phyloP scores from a whole-genome alignment of 768 basidiomycete genomes.

The Rhizopogon vulgaris region DNA sequence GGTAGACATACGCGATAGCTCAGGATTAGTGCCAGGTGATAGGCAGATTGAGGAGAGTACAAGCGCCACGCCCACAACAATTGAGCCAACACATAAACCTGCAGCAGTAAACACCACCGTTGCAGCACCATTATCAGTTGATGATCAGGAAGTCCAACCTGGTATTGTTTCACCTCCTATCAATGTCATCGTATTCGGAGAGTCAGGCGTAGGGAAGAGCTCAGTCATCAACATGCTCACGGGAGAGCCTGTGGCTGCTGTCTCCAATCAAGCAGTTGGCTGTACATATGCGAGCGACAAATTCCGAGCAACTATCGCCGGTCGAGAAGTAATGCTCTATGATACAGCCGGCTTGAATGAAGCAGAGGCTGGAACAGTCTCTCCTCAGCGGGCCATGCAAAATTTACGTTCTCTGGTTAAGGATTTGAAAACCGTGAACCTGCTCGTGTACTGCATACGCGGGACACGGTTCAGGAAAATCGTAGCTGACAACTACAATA shows the following conservation, averaged over 20 bases:
- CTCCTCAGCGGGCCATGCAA: slow-evolving; percentile 1
- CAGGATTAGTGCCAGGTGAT: not conserved
- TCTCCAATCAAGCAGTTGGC: slow-evolving; percentile 12
- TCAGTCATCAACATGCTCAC: slow-evolving; percentile 23
- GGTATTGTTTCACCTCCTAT: no score
- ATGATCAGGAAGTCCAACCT: not conserved
- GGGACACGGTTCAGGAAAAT: slow-evolving; percentile 24
- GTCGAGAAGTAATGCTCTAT: slow-evolving; percentile 8
- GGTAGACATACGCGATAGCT: not conserved
- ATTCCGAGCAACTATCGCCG: not conserved
- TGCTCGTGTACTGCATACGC: slow-evolving; percentile 28
- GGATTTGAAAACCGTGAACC: slow-evolving; percentile 22
- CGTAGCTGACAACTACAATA: slow-evolving; percentile 22
- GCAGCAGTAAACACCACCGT: not conserved
- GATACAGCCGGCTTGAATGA: slow-evolving; percentile 28
- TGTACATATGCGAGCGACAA: slow-evolving; percentile 5
- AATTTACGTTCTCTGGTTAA: slow-evolving; percentile 16
- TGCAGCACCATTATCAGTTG: not conserved
- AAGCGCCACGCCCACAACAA: no score
- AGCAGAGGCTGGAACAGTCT: slow-evolving; percentile 6
- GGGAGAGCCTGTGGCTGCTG: slow-evolving; percentile 11
- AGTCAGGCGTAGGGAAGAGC: slow-evolving; percentile 18
- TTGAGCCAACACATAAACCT: not conserved
- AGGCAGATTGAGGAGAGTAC: not conserved
- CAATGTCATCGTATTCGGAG: slow-evolving; percentile 28